These are phyloP conservation scores for Raphidocelis subcapitata DNA, from an alignment of 139 green algal genomes.

Conservation along the genomic window DNA sequence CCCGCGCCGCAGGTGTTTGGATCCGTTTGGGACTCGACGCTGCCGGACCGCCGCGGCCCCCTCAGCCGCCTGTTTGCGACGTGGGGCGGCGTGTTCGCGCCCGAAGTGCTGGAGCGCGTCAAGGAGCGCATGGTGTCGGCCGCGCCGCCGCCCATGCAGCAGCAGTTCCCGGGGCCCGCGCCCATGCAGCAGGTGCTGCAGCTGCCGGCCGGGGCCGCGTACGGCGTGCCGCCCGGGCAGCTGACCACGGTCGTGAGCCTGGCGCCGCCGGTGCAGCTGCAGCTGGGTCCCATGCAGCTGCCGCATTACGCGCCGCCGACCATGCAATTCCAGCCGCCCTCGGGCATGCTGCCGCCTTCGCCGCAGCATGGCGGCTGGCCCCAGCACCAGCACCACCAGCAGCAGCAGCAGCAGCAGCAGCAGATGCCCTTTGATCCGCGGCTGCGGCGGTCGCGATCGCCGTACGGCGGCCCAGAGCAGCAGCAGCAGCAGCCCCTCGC, in stretches of 20 bases:
- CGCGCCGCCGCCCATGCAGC: background rate
- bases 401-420: constrained; percentile 4
- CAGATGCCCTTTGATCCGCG: background rate
- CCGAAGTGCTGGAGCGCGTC: constrained; percentile 38
- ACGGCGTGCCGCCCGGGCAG: too few species aligned
- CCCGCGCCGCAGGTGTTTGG: constrained; percentile 45
- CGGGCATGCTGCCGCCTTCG: constrained; percentile 1
- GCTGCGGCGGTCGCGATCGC: constrained; percentile 1
- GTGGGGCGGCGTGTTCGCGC: constrained; percentile 54
- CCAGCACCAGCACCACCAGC: constrained; percentile 13
- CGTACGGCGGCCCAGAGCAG: too few species aligned
- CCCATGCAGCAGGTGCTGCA: background rate
- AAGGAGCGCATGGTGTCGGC: constrained; percentile 6
- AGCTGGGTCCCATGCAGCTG: background rate
- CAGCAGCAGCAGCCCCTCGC: background rate
- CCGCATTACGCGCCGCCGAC: constrained; percentile 13
- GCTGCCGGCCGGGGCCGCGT: background rate
- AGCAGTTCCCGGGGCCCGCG: background rate
- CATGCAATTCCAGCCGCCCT: constrained; percentile 21
- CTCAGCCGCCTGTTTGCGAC: constrained; percentile 61
- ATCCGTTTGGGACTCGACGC: constrained; percentile 41
- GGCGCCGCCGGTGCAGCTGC: background rate
- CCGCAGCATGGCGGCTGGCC: background rate
- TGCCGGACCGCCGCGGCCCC: constrained; percentile 25
- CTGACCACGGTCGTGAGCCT: background rate